Evolutionary conservation across 768 basidiomycete genomes (phyloP).

Genomic region (Antrodiella citrinella): DNA sequence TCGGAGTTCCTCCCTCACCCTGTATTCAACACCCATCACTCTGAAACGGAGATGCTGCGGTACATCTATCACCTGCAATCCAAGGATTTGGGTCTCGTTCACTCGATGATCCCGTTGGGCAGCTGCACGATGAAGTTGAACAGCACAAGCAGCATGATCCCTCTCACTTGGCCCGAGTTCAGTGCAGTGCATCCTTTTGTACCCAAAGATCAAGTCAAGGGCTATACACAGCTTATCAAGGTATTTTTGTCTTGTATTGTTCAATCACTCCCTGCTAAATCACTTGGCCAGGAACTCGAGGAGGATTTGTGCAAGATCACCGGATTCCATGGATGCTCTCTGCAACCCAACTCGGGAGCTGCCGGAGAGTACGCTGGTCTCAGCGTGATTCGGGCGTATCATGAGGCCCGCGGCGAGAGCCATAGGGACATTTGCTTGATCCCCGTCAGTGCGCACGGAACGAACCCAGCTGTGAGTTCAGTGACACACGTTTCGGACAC

Average conservation of each 20-base stretch:
- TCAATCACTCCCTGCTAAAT: not conserved
- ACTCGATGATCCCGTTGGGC: constrained; percentile 93
- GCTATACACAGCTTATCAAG: constrained; percentile 77
- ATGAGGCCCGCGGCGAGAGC: constrained; percentile 77
- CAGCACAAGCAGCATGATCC: constrained; percentile 96
- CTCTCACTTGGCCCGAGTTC: constrained; percentile 92
- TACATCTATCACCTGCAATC: constrained; percentile 91
- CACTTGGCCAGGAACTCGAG: constrained; percentile 66
- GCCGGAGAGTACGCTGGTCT: constrained; percentile 98
- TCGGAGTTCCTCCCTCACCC: constrained; percentile 76
- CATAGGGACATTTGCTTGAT: constrained; percentile 90
- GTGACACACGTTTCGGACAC: not conserved
- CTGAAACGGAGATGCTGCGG: constrained; percentile 97
- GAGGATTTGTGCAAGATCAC: constrained; percentile 88
- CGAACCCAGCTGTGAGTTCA: constrained; percentile 84
- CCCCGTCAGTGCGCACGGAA: constrained; percentile 94
- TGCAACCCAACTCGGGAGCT: constrained; percentile 99
- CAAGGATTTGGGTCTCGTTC: constrained; percentile 91
- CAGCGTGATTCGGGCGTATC: constrained; percentile 88
- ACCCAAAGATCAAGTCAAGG: constrained; percentile 81
- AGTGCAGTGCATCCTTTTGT: constrained; percentile 88
- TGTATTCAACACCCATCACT: constrained; percentile 95
- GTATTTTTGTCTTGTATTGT: constrained; percentile 26
- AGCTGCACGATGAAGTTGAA: constrained; percentile 99
- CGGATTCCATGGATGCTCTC: constrained; percentile 90